A percentile compares a stretch with the other conserved stretches of the same genome.
Evolutionary conservation across 2,329 filamentous ascomycete genomes (phyloP).

Genomic region (Zelopaecilomyces penicillatus): DNA sequence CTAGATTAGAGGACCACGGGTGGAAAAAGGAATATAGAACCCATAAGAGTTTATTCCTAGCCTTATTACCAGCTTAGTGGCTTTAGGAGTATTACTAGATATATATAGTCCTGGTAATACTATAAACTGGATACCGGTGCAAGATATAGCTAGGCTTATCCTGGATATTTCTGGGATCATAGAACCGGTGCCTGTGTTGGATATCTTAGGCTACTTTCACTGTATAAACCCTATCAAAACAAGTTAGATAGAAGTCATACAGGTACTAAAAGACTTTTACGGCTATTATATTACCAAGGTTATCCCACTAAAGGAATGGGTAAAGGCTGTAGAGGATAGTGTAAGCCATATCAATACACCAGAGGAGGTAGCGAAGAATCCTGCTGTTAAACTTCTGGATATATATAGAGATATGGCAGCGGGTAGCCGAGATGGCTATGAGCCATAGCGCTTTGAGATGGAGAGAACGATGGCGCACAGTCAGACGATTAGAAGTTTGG

Average conservation of each 20-base stretch:
- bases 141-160: slow-evolving; percentile 37
- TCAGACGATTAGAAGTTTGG: slow-evolving; percentile 31
- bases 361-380: slow-evolving; percentile 34
- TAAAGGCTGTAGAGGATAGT: slow-evolving; percentile 34
- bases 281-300: slow-evolving; percentile 27
- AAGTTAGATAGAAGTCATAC: slow-evolving; percentile 32
- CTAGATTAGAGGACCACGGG: slow-evolving; percentile 36
- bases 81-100: slow-evolving; percentile 37
- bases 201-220: slow-evolving; percentile 36
- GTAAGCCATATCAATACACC: slow-evolving; percentile 14
- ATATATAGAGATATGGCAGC: slow-evolving; percentile 28
- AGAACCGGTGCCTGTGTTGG: slow-evolving; percentile 9
- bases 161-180: slow-evolving; percentile 36
- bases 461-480: slow-evolving; percentile 30
- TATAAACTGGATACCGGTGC: slow-evolving; percentile 49
- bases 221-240: slow-evolving; percentile 37
- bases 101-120: slow-evolving; percentile 33
- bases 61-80: slow-evolving; percentile 39
- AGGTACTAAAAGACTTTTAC: slow-evolving; percentile 33
- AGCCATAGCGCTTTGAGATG: slow-evolving; percentile 31
- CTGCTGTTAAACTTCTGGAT: slow-evolving; percentile 43
- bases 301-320: slow-evolving; percentile 37
- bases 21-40: slow-evolving; percentile 42
- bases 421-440: slow-evolving; percentile 1
- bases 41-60: slow-evolving; percentile 50